phyloP scores from a whole-genome alignment of 495 filamentous ascomycete genomes.

The Clavariopsis aquatica region DNA sequence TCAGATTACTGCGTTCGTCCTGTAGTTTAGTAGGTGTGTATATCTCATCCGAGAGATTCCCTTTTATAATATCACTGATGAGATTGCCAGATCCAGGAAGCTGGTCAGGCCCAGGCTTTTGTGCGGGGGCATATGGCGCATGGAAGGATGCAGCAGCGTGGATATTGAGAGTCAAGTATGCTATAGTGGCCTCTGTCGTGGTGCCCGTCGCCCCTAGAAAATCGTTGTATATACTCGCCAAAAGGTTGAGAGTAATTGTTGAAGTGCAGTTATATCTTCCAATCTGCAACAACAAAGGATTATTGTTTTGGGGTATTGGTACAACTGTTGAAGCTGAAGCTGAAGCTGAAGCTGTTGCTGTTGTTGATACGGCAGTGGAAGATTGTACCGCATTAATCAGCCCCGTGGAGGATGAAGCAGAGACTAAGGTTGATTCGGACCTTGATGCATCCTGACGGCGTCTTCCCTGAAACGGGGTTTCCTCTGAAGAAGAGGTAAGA shows the following conservation, averaged over 20 bases:
- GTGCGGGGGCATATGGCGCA: conserved; percentile 43
- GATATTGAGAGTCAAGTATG: conserved; percentile 59
- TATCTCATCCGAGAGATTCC: conserved; percentile 51
- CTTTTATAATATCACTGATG: conserved; percentile 42
- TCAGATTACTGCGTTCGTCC: conserved; percentile 57
- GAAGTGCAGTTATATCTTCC: conserved; percentile 62
- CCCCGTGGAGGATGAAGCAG: not conserved
- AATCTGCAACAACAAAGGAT: conserved; percentile 49
- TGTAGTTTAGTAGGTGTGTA: conserved; percentile 55
- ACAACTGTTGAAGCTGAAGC: conserved; percentile 20
- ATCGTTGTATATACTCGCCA: conserved; percentile 52
- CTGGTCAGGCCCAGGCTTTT: conserved; percentile 47
- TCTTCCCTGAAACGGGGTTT: not conserved
- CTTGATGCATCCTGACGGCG: not conserved
- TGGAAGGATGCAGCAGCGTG: conserved; percentile 56
- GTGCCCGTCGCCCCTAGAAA: conserved; percentile 54
- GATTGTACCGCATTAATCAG: not conserved
- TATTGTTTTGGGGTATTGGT: not conserved
- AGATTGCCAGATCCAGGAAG: conserved; percentile 34
- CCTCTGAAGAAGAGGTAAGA: not conserved
- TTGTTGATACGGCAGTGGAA: not conserved
- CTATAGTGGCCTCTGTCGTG: conserved; percentile 49
- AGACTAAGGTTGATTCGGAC: not conserved
- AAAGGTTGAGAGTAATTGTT: conserved; percentile 49
- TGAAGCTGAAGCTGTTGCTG: conserved; percentile 1